Evolutionary conservation across 331 rosid species (phyloP), one percentile per base, ranked within the genome.

Genomic region (Saraca asoca): DNA sequence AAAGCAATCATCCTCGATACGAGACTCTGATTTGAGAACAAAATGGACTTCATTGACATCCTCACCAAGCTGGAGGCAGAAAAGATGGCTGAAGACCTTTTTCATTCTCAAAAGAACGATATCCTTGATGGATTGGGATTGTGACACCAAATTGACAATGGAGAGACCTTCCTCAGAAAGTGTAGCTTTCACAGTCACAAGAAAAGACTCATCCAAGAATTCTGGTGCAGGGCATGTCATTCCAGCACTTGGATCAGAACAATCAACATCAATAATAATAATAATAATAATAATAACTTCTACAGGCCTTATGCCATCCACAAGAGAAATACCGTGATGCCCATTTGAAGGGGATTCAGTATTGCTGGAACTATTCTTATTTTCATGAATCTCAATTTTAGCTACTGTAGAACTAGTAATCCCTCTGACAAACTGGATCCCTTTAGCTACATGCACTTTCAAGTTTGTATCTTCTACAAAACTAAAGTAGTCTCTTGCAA

Each of bases 391-490:
- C 34, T 39, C 63, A 51, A 61, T 45, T 67, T 72, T 64, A 50
- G 68, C 39, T 16, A 70, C 70, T 37, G 54, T 66, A 35, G 77
- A 75, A 65, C 64, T 63, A 41, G 72, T 74, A 54, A 69, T 49
- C 58, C 72, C 81, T 75, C 70, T 75, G 58, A 93, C 76, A 79
- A 83, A 93, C 72, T 85, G 90, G 76, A 89, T 82, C 48, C 98
- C 98, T 82, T 93, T 95, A 39, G 89, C 91, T 70, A 87, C 42
- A 62, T 85, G 95, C 66, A 93, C 98, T 96, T 78, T 81, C 79
- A 93, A 72, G 72, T 72, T 69, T 29, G 86, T 71, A 78, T 93
- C 91, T 75, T 87, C 98, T 7, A 69, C 51, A 70, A 93, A 84
- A 78, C 76, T 81, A 71, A 93, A 93, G 83, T 84, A 70, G 37